A percentile compares a stretch with the other conserved stretches of the same genome.
Evolutionary conservation across 495 filamentous ascomycete species (phyloP).

Genomic region (Sporormia fimetaria): DNA sequence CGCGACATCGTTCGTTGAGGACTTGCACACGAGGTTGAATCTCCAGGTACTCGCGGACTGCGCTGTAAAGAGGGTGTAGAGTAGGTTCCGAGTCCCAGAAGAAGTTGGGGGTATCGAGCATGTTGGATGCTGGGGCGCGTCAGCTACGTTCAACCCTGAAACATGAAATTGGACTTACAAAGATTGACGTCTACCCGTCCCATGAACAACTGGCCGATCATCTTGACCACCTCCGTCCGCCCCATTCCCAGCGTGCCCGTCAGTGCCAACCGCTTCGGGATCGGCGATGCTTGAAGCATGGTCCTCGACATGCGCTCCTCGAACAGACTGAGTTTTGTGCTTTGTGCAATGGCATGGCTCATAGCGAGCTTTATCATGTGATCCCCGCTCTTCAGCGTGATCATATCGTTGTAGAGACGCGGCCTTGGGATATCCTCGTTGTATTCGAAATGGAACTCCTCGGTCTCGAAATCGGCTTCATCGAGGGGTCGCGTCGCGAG

Average conservation of each 20-base stretch:
- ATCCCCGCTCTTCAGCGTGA: slow-evolving; percentile 84
- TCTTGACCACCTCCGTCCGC: slow-evolving; percentile 80
- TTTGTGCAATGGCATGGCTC: slow-evolving; percentile 92
- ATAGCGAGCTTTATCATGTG: slow-evolving; percentile 99
- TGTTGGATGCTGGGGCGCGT: slow-evolving; percentile 66
- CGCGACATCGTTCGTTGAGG: slow-evolving; percentile 89
- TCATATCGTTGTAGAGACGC: slow-evolving; percentile 97
- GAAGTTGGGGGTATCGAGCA: slow-evolving; percentile 95
- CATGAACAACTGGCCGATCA: slow-evolving; percentile 82
- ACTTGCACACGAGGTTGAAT: slow-evolving; percentile 91
- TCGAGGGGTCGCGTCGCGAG: slow-evolving; percentile 59
- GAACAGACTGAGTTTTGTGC: slow-evolving; percentile 92
- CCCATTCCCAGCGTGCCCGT: slow-evolving; percentile 88
- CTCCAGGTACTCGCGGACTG: slow-evolving; percentile 94
- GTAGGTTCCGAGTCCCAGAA: slow-evolving; percentile 98
- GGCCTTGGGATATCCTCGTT: slow-evolving; percentile 71
- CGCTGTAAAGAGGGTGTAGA: slow-evolving; percentile 84
- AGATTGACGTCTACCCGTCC: slow-evolving; percentile 95
- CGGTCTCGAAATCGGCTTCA: slow-evolving; percentile 88
- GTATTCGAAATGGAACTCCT: slow-evolving; percentile 99
- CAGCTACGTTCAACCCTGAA: slow-evolving; percentile 1
- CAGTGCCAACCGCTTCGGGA: slow-evolving; percentile 76
- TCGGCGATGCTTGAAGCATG: slow-evolving; percentile 83
- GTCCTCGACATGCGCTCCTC: slow-evolving; percentile 93
- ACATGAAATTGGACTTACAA: slow-evolving; percentile 47